Evolutionary conservation across 2,329 filamentous ascomycete species (phyloP).

Genomic region (Cyphellophora attinorum): DNA sequence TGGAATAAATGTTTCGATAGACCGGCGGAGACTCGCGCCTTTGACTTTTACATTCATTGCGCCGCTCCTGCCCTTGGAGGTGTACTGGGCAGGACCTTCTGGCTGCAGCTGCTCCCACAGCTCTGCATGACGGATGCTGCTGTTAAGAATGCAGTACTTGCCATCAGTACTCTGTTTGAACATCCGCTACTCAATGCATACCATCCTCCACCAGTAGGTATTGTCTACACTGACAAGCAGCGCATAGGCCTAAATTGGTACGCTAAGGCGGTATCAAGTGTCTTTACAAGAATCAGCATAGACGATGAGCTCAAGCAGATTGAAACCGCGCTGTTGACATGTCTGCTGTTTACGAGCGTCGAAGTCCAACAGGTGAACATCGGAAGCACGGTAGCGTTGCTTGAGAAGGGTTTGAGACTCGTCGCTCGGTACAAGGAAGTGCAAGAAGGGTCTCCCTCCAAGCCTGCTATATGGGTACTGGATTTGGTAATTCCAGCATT

Average conservation of each 20-base stretch:
- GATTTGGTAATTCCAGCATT: not conserved
- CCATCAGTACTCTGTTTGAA: conserved; percentile 25
- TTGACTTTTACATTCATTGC: conserved; percentile 26
- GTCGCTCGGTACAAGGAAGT: not conserved
- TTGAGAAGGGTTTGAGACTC: not conserved
- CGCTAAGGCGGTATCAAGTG: not conserved
- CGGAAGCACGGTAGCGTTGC: not conserved
- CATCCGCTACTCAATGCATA: conserved; percentile 2
- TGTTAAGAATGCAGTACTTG: conserved; percentile 28
- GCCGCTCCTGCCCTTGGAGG: conserved; percentile 23
- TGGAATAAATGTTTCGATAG: not conserved
- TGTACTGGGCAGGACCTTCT: conserved; percentile 24
- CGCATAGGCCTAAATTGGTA: not conserved
- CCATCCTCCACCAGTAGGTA: not conserved
- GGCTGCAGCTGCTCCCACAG: conserved; percentile 24
- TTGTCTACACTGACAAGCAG: not conserved
- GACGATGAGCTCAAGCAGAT: not conserved
- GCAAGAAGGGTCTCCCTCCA: not conserved
- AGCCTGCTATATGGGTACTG: not conserved
- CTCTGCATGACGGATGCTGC: conserved; percentile 24
- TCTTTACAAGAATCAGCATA: not conserved
- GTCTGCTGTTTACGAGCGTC: not conserved
- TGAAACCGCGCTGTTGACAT: not conserved
- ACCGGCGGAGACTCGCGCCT: conserved; percentile 23
- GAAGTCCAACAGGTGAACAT: not conserved